These are phyloP conservation scores for Fusarium annulatum DNA, from an alignment of 2,329 filamentous ascomycete genomes.

Conservation along the genomic window DNA sequence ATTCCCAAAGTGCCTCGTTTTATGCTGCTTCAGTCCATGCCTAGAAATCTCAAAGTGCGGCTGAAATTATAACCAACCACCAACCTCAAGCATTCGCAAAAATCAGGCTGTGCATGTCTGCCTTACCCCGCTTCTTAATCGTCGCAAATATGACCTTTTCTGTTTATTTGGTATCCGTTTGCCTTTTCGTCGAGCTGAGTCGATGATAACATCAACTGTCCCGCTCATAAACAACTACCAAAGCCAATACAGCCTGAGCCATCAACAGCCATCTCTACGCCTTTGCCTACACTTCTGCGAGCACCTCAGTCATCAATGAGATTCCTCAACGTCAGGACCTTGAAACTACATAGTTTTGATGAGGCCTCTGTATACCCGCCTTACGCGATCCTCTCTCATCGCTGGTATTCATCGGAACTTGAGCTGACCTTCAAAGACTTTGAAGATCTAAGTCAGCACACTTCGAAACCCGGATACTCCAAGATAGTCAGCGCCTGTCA, in stretches of 20 bases:
- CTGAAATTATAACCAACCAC: neutral
- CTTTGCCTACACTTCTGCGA: fast-evolving
- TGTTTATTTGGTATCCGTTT: fast-evolving
- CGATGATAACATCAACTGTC: fast-evolving
- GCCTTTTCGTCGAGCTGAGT: fast-evolving
- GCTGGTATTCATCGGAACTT: fast-evolving
- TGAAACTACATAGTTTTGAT: neutral
- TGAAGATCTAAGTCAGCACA: neutral
- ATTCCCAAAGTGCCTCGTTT: no score
- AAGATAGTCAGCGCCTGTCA: neutral
- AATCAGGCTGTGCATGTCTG: neutral
- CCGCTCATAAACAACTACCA: neutral
- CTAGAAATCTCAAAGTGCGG: neutral
- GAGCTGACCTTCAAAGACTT: neutral
- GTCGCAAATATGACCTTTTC: neutral
- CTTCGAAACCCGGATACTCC: neutral
- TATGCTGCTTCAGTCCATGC: neutral
- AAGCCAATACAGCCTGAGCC: neutral
- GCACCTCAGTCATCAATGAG: neutral
- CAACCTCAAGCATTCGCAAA: neutral
- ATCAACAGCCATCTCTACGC: neutral
- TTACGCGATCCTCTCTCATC: neutral
- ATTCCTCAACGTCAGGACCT: neutral
- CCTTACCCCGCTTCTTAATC: neutral
- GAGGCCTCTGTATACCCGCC: neutral